Conservation (phyloP, 106 monocot genomes). For the Apostasia shenzhenica region DNA sequence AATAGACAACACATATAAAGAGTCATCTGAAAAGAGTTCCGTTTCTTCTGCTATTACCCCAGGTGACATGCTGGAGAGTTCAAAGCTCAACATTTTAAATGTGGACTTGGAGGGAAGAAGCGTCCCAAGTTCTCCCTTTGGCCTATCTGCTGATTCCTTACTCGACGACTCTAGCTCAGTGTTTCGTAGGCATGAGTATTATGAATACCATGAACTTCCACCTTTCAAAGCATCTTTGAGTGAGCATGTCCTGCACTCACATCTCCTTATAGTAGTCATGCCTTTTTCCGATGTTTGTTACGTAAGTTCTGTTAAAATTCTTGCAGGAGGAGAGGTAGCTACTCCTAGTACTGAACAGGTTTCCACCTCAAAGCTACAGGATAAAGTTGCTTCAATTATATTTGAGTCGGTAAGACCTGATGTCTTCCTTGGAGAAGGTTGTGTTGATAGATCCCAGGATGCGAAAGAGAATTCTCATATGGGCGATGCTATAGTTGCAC, state of each 20-base stretch:
- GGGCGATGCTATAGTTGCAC: too few species aligned
- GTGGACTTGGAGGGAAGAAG: conserved; percentile 12
- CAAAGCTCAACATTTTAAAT: conserved; percentile 7
- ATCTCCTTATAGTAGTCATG: too few species aligned
- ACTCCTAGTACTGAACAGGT: background rate
- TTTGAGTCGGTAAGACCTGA: background rate
- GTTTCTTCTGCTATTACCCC: conserved; percentile 12
- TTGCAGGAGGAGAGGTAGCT: too few species aligned
- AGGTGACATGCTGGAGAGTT: background rate
- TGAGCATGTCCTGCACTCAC: conserved; percentile 7
- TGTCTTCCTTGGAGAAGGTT: background rate
- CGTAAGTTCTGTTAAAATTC: background rate
- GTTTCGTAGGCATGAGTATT: conserved; percentile 9
- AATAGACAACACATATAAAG: conserved; percentile 10
- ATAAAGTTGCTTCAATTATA: too few species aligned
- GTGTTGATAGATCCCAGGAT: background rate
- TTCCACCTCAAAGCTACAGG: background rate
- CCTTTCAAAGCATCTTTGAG: conserved; percentile 10
- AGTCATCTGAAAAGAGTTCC: conserved; percentile 19
- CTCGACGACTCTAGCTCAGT: conserved; percentile 19
- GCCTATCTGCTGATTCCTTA: conserved; percentile 15
- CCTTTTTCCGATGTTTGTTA: background rate
- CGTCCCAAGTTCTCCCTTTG: conserved; percentile 19
- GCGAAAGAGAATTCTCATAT: background rate
- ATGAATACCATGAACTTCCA: conserved; percentile 10